These are phyloP conservation scores for Rhizophlyctis rosea DNA, from an alignment of 192 early-diverging fungal species.

Conservation along the genomic window DNA sequence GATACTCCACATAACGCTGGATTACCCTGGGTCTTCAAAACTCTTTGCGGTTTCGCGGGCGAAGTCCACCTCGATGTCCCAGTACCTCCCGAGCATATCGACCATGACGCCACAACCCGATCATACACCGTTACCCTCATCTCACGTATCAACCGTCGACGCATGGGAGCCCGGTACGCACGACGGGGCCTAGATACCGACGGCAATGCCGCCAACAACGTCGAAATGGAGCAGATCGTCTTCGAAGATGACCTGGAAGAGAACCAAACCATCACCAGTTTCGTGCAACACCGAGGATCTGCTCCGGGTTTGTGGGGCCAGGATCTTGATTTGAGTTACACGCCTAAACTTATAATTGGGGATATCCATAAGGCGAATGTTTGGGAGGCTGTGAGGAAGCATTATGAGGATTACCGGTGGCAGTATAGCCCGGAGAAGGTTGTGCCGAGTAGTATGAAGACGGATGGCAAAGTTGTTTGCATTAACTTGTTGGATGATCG, in stretches of 20 bases:
- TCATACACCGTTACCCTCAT: conserved; percentile 46
- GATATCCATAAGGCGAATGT: conserved; percentile 37
- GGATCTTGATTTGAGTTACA: conserved; percentile 45
- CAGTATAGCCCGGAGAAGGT: conserved; percentile 48
- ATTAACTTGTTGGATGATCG: conserved; percentile 50
- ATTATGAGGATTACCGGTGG: conserved; percentile 39
- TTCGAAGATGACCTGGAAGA: conserved; percentile 44
- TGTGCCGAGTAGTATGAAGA: conserved; percentile 19
- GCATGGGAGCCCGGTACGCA: conserved; percentile 53
- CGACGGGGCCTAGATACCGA: conserved; percentile 50
- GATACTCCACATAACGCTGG: conserved; percentile 18
- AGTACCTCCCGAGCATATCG: background rate
- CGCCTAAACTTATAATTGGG: conserved; percentile 40
- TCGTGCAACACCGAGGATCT: conserved; percentile 51
- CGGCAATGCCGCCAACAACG: conserved; percentile 53
- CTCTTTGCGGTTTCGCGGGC: conserved; percentile 50
- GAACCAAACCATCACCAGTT: conserved; percentile 37
- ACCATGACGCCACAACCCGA: background rate
- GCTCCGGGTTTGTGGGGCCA: conserved; percentile 54
- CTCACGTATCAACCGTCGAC: conserved; percentile 42
- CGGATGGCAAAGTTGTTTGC: conserved; percentile 45
- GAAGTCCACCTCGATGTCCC: conserved; percentile 37
- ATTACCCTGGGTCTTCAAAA: conserved; percentile 41
- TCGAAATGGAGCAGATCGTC: conserved; percentile 63
- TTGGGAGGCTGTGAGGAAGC: conserved; percentile 41